These are phyloP conservation scores for Oryza punctata DNA, from an alignment of 176 grass and related monocot genomes.

Conservation along the genomic window DNA sequence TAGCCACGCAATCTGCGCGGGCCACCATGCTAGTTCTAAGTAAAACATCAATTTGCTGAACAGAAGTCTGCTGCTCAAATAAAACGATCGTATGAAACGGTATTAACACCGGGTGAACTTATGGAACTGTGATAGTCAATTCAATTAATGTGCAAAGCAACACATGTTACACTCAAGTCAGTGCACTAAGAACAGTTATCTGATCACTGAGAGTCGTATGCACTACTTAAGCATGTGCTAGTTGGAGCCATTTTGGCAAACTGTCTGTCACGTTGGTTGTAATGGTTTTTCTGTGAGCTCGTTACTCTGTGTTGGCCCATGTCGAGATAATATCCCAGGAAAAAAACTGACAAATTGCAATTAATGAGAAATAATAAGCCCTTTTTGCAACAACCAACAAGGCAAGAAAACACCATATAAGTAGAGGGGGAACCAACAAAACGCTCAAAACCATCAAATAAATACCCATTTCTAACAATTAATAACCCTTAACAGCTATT, in stretches of 20 bases:
- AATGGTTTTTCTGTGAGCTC: neutral
- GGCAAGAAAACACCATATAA: neutral
- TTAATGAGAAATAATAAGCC: slow-evolving; percentile 4
- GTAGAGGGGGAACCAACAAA: neutral
- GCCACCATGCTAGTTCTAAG: no score
- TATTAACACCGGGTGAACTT: neutral
- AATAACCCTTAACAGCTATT: slow-evolving; percentile 3
- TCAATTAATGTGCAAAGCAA: neutral
- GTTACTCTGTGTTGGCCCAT: neutral
- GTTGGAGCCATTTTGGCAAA: neutral
- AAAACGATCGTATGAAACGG: neutral
- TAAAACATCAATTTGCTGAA: slow-evolving; percentile 16
- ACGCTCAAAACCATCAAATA: neutral
- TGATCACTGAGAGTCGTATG: neutral
- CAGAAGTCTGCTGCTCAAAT: neutral
- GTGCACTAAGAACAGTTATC: neutral
- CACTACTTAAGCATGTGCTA: neutral
- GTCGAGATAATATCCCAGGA: neutral
- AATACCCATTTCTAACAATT: neutral
- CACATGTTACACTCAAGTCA: neutral
- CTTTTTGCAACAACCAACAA: neutral
- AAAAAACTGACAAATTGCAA: neutral
- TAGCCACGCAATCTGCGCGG: no score
- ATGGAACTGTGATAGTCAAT: neutral
- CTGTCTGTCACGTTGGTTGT: neutral